A percentile compares a stretch with the other conserved stretches of the same genome.
phyloP scores from a whole-genome alignment of 2,329 filamentous ascomycete species.

The Fusarium sp. region DNA sequence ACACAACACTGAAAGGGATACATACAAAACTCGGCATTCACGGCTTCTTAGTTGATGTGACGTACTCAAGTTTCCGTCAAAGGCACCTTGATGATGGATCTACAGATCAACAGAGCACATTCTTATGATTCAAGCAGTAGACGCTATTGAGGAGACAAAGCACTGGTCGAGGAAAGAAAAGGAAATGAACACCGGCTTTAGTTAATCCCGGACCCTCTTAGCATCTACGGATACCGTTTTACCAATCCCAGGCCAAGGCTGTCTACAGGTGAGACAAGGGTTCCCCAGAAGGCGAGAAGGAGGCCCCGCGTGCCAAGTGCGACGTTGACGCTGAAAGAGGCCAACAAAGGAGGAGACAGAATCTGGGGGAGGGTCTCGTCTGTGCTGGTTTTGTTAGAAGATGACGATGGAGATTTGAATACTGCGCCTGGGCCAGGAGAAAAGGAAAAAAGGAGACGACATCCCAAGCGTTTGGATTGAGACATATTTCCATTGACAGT shows the following conservation, averaged over 20 bases:
- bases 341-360: background rate
- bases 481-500: background rate
- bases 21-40: background rate
- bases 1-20: background rate
- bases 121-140: background rate
- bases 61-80: background rate
- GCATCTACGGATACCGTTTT: conserved; percentile 3
- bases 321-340: conserved; percentile 6
- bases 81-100: background rate
- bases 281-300: conserved; percentile 2
- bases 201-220: conserved; percentile 26
- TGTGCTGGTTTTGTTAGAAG: conserved; percentile 1
- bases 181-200: background rate
- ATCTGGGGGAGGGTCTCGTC: conserved; percentile 27
- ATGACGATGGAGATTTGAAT: background rate
- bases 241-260: background rate
- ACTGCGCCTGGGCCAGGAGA: background rate
- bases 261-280: conserved; percentile 4
- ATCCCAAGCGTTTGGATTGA: conserved; percentile 4
- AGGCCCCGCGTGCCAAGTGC: conserved; percentile 32
- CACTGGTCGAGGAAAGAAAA: background rate
- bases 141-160: background rate
- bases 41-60: background rate
- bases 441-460: background rate
- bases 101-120: background rate